Base-by-base conservation (phyloP, 352 stramenopile species). In the Pseudoperonospora humuli region DNA sequence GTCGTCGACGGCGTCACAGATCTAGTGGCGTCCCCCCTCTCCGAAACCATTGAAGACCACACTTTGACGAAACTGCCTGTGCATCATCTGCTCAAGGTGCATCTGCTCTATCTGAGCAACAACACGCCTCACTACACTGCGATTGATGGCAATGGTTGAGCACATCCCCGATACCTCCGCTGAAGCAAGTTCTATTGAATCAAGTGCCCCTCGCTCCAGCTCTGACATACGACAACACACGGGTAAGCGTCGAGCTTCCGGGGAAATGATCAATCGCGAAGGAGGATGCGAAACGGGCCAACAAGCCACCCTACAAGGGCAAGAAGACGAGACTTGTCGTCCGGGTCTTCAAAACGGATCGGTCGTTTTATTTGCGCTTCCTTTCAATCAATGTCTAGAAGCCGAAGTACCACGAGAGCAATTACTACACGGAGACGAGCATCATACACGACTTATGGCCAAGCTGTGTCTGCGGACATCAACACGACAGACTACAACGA, bases 401-500 rank as follows among this genome's bases (percentile, higher is more conserved):
- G 14, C 6, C 18, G 20, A 39, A 7, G 17, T 10, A 27, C 24
- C 38, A 23, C 23, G 8, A 15, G 24, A 39, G 29, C 21, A 35
- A 19, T 34, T 37, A 10, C 13, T 21, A 34, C 31, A 46, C 14
- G 39, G 13, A 47, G 38, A 29, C 29, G 25, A 40, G 19, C 11
- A 31, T 1, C 23, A 40, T 13, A 20, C 27, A 14, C 50, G 23
- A 17, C 13, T 32, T 32, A 21, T 39, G 10, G 26, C 31, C 37
- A 19, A 31, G 1, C 17, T 35, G 39, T 14, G 23, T 4, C 14
- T 48, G 24, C 50, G 56, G 26, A 39, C 38, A 15, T 61, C 57
- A 18, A 52, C 40, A 52, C 45, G 57, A 45, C 57, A 46, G 14
- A 62, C 57, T 6, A 62, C 41, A 7, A 66, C 41, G 45, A 66